Conservation (phyloP, 1,284 basidiomycete species). For the Xanthoconium separans region DNA sequence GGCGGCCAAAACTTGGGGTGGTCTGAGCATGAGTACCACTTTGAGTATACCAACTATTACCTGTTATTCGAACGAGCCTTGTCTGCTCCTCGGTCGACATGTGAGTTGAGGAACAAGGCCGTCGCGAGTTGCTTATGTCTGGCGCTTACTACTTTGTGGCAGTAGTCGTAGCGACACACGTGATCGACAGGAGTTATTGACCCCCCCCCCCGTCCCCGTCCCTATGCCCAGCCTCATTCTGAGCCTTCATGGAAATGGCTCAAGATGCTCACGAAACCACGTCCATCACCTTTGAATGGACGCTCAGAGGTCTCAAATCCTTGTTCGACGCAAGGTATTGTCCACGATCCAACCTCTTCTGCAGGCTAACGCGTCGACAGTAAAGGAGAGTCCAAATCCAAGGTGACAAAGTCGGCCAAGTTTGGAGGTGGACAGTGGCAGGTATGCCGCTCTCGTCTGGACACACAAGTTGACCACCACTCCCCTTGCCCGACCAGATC, state of each 20-base stretch:
- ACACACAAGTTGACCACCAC: neutral
- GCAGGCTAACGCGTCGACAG: slow-evolving; percentile 26
- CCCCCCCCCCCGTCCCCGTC: slow-evolving; percentile 6
- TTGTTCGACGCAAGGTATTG: slow-evolving; percentile 70
- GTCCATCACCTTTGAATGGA: slow-evolving; percentile 75
- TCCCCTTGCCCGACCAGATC: slow-evolving; percentile 42
- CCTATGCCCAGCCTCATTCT: slow-evolving; percentile 9
- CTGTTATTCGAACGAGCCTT: slow-evolving; percentile 26
- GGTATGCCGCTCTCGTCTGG: slow-evolving; percentile 33
- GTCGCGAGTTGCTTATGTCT: neutral
- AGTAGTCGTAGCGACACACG: slow-evolving; percentile 20
- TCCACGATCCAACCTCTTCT: neutral
- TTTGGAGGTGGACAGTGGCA: slow-evolving; percentile 76
- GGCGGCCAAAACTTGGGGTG: slow-evolving; percentile 75
- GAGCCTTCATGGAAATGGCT: slow-evolving; percentile 23
- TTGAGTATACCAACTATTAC: neutral
- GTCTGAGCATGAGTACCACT: neutral
- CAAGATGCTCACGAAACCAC: slow-evolving; percentile 48
- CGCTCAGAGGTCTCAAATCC: slow-evolving; percentile 60
- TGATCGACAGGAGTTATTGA: slow-evolving; percentile 17
- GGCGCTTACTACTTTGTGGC: slow-evolving; percentile 4
- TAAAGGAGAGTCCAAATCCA: slow-evolving; percentile 69
- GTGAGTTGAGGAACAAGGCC: neutral
- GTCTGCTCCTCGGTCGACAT: slow-evolving; percentile 23
- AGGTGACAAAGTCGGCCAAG: slow-evolving; percentile 62